Evolutionary conservation across 768 basidiomycete species (phyloP), one percentile per base, ranked within the genome.

Genomic region (Ramaria sp.): DNA sequence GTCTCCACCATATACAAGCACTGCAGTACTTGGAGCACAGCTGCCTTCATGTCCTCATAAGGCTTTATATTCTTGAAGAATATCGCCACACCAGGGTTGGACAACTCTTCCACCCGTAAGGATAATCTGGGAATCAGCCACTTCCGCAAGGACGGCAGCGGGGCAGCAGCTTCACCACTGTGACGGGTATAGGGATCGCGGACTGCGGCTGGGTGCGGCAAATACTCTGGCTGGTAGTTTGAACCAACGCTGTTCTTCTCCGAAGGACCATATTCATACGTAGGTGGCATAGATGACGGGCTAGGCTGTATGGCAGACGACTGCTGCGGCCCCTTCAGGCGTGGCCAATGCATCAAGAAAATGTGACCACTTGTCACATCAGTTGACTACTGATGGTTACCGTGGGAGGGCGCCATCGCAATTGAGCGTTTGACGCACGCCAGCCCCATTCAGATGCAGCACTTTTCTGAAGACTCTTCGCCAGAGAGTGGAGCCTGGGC

Each of bases 61-160:
- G 78, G 75, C 12, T 78, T 66, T 50, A 83, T 75, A 59, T 71
- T 69, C 41, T 71, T 63, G 50, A 86, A 69, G 71, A 87, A 86
- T 45, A 84, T 65, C 27, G 68, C 61, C 7, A 77, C 77, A 11
- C 84, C 86, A 22, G 78, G 71, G 66, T 85, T 82, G 0, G 69
- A 66, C 33, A 87, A 69, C 62, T 85, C 80, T 13, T 85, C 79
- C 34, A 86, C 69, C 19, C 72, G 74, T 41, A 87, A 65, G 19
- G 72, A 67, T 54, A 88, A 72, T 45, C 69, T 77, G 30, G 85
- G 86, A 30, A 83, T 70, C 0, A 74, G 75, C 78, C 79, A 84
- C 12, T 27, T 27, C 33, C 17, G 6, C 17, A 27, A 13, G 17
- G 20, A n/a, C n/a, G n/a, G 30, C 3, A 10, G 45, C 47, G 7